Base-by-base conservation (phyloP, 2,329 filamentous ascomycete genomes). In the Aspergillus sergii region DNA sequence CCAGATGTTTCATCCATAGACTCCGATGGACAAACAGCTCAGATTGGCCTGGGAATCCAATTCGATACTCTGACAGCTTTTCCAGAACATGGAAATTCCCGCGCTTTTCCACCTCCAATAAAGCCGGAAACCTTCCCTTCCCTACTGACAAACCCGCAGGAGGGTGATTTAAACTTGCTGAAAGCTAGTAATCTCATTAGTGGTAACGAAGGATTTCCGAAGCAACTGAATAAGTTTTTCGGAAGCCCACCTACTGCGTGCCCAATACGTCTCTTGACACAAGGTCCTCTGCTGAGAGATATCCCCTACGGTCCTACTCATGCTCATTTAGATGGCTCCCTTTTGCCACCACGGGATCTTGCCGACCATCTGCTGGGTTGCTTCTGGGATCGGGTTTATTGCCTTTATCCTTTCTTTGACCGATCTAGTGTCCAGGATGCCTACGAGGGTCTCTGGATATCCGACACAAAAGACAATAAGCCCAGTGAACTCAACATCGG, bases 391-490 rank as follows among this genome's bases (percentile, higher is more conserved):
- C 67, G 73, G 10, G 71, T 83, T 1, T 78, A 78, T 62, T 80
- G 76, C 65, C 69, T 83, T 11, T 82, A 82, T 58, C 81, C 82
- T 0, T 79, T 82, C 60, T 78, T 83, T 58, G 76, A 83, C 67
- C 73, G 76, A 4, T 72, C 73, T 0, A 75, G 74, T n/a, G 83
- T 84, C 55, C 70, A 79, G 58, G 64, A 66, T 21, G 78, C 77
- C 0, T 82, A 82, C 54, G 68, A 76, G 36, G 76, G 72, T 39
- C 67, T 83, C 0, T 82, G 80, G 79, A 63, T 65, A 9, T 66
- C 73, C 1, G 61, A 66, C 11, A 23, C 7, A 8, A 60, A 69
- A 30, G 58, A 34, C 62, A 60, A 12, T 56, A 66, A 12, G 64
- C 69, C 9, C 14, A 65, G 67, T 19, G 65, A 71, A 8, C 61